A percentile compares a stretch with the other conserved stretches of the same genome.
These are phyloP conservation scores for Casuarina cunninghamiana DNA, from an alignment of 306 rosid genomes.

Conservation along the genomic window DNA sequence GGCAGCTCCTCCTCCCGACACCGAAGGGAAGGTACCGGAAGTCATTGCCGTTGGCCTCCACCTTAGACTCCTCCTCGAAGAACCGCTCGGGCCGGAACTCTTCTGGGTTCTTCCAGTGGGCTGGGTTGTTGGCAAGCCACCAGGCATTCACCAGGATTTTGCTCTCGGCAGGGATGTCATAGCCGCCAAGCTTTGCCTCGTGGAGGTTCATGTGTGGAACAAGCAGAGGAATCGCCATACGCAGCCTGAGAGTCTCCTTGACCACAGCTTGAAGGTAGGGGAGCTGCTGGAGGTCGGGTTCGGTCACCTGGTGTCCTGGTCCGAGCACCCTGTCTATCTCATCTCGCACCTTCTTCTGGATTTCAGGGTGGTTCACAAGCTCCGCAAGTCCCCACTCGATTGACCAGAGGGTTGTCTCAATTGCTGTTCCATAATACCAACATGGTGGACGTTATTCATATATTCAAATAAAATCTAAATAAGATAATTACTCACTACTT, in stretches of 20 bases:
- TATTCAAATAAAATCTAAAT: too few relatives aligned
- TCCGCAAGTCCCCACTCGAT: conserved; percentile 92
- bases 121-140: conserved; percentile 93
- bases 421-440: conserved; percentile 50
- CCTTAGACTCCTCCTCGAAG: conserved; percentile 78
- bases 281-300: conserved; percentile 62
- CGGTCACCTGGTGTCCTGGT: conserved; percentile 59
- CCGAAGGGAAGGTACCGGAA: conserved; percentile 87
- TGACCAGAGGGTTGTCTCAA: conserved; percentile 89
- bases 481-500: too few relatives aligned
- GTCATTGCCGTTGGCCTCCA: conserved; percentile 89
- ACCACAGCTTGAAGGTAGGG: conserved; percentile 92
- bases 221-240: conserved; percentile 88
- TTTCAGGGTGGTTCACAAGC: conserved; percentile 80
- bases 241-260: conserved; percentile 71
- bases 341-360: conserved; percentile 54
- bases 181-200: conserved; percentile 69
- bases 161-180: conserved; percentile 87
- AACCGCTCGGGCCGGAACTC: conserved; percentile 89
- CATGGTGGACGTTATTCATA: not conserved
- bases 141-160: conserved; percentile 80
- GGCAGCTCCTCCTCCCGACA: conserved; percentile 87
- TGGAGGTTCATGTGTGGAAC: conserved; percentile 95
- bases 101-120: conserved; percentile 73
- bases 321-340: conserved; percentile 71